Evolutionary conservation across 2,329 filamentous ascomycete species (phyloP), one percentile per base, ranked within the genome.

Genomic region (Cephalotrichum gorgonifer): DNA sequence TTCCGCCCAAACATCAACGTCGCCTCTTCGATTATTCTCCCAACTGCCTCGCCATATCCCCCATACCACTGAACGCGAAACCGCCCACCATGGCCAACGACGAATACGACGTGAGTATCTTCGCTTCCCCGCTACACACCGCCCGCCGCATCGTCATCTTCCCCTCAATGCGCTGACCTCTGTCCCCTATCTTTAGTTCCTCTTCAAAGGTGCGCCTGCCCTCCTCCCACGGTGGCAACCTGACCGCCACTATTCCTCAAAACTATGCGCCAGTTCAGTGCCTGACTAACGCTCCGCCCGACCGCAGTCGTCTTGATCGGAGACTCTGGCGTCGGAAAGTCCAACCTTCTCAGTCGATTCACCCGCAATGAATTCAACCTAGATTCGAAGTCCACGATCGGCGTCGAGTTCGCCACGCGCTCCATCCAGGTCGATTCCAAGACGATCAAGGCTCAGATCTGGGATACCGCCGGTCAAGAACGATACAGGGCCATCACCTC

Each of bases 361-460:
- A 97, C 93, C 61, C 89, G 93, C 68, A 97, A 98, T 72, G 93
- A 98, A 74, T 98, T 98, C 85, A 97, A 97, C 74, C 81, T 97
- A 58, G 93, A 98, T 74, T 95, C 91, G 69, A 97, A 98, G 82
- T 97, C 93, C 55, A 98, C 93, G 60, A 98, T 98, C 73, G 93
- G 93, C 62, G 93, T 98, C 69, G 93, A 98, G 74, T 98, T 98
- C 68, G 93, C 94, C 61, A 98, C 93, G 60, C 85, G 93, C 56
- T 96, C 89, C 58, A 98, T 98, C 67, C 91, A 97, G 73, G 93
- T 98, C 63, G 93, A 98, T 72, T 86, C 87, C 65, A 98, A 98
- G 81, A 98, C 93, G 56, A 98, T 98, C 83, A 98, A 98, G 79
- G 93, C 93, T 60, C 93, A 98, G 76, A 98, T 98, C 64, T 98